These are phyloP conservation scores for Beauveria asiatica DNA, from an alignment of 2,329 filamentous ascomycete species.

Conservation along the genomic window DNA sequence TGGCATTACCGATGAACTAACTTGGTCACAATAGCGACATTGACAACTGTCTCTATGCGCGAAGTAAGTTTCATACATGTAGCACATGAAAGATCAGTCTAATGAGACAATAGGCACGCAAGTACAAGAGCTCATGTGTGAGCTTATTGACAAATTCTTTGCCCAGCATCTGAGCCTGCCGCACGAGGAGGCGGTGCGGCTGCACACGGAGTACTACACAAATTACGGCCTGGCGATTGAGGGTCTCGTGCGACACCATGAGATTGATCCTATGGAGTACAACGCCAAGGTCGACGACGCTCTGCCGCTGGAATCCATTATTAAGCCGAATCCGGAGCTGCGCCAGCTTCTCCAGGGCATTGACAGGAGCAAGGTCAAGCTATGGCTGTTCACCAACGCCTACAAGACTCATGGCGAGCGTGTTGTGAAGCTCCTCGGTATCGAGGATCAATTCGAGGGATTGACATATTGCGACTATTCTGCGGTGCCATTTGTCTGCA, in stretches of 20 bases:
- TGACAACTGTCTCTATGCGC: slow-evolving; percentile 94
- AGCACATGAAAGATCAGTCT: not conserved
- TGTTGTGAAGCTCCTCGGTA: slow-evolving; percentile 69
- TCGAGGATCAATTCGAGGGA: slow-evolving; percentile 89
- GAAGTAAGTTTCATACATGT: slow-evolving; percentile 46
- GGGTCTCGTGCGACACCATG: slow-evolving; percentile 84
- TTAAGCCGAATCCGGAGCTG: slow-evolving; percentile 68
- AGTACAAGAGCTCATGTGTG: slow-evolving; percentile 82
- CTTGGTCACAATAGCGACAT: slow-evolving; percentile 61
- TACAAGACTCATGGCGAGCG: slow-evolving; percentile 81
- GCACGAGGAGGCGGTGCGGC: slow-evolving; percentile 68
- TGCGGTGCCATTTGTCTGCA: slow-evolving; percentile 67
- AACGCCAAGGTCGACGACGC: slow-evolving; percentile 93
- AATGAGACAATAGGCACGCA: slow-evolving; percentile 48
- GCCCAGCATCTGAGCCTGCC: slow-evolving; percentile 63
- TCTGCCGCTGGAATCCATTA: slow-evolving; percentile 74
- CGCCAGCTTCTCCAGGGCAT: slow-evolving; percentile 72
- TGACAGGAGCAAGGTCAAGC: slow-evolving; percentile 71
- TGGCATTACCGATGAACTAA: not conserved
- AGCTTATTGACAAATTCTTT: slow-evolving; percentile 63
- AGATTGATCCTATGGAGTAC: slow-evolving; percentile 92
- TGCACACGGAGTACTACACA: slow-evolving; percentile 89
- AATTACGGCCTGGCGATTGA: slow-evolving; percentile 97
- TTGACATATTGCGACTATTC: slow-evolving; percentile 92
- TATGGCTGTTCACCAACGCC: slow-evolving; percentile 96